These are phyloP conservation scores for Colletotrichum sp. DNA, from an alignment of 2,329 filamentous ascomycete species.

Conservation along the genomic window DNA sequence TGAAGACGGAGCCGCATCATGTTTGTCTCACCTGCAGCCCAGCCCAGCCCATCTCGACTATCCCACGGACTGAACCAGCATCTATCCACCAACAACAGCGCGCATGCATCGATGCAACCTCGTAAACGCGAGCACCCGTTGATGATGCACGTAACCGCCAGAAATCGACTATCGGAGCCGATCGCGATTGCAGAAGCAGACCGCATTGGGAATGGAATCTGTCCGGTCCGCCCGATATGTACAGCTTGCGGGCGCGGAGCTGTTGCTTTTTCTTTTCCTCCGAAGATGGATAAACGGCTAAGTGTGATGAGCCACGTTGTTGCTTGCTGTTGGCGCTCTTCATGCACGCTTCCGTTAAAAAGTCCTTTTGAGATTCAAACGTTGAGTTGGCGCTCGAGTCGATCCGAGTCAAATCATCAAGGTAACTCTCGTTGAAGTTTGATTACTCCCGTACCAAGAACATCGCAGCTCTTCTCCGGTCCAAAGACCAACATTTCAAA, in stretches of 20 bases:
- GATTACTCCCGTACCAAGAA: background rate
- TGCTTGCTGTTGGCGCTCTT: background rate
- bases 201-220: background rate
- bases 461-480: background rate
- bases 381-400: background rate
- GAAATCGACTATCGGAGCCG: background rate
- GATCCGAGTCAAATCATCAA: background rate
- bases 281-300: background rate
- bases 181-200: background rate
- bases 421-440: accelerated
- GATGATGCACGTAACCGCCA: background rate
- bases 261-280: background rate
- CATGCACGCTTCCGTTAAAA: background rate
- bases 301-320: background rate
- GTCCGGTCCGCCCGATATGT: background rate
- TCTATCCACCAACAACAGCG: background rate
- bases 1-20: background rate
- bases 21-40: background rate
- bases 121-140: background rate
- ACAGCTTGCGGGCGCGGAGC: background rate
- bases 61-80: background rate
- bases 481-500: accelerated
- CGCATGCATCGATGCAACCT: background rate
- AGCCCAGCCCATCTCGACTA: background rate
- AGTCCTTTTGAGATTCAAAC: background rate